phyloP scores from a whole-genome alignment of 2,329 filamentous ascomycete genomes.

The Cladosporium cucumerinum region DNA sequence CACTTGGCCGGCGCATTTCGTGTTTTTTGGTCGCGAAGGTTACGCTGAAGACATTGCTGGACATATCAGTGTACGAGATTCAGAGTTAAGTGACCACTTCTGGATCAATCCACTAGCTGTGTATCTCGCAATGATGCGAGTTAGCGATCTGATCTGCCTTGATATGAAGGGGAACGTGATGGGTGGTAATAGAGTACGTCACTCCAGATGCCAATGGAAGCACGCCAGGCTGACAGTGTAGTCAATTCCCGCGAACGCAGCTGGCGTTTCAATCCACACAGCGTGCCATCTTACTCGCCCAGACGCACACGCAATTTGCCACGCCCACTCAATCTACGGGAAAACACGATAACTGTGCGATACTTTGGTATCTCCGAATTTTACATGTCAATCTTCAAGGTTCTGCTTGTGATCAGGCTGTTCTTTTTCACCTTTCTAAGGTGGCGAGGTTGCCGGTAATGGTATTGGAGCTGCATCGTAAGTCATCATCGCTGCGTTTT shows the following conservation, averaged over 20 bases:
- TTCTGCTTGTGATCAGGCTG: constrained; percentile 31
- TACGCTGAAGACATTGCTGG: constrained; percentile 64
- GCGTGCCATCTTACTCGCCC: constrained; percentile 38
- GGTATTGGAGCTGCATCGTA: constrained; percentile 26
- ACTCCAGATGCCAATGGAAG: not conserved
- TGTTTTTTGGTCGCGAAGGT: constrained; percentile 56
- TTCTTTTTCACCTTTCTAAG: constrained; percentile 32
- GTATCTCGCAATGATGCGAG: constrained; percentile 82
- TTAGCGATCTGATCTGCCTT: constrained; percentile 29
- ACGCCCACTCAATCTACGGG: constrained; percentile 40
- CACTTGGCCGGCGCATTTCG: constrained; percentile 63
- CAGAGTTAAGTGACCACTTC: constrained; percentile 40
- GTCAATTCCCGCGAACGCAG: constrained; percentile 34
- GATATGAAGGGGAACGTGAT: constrained; percentile 18
- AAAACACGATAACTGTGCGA: constrained; percentile 46
- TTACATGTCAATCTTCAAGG: constrained; percentile 53
- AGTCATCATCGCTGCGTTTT: constrained; percentile 35
- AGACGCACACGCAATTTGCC: constrained; percentile 41
- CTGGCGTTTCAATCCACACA: constrained; percentile 43
- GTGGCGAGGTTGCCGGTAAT: constrained; percentile 32
- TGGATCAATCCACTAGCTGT: constrained; percentile 65
- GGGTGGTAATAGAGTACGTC: constrained; percentile 3
- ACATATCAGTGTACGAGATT: constrained; percentile 62
- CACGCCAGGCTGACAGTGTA: not conserved
- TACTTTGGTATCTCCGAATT: constrained; percentile 45